Evolutionary conservation across 768 basidiomycete genomes (phyloP), one percentile per base, ranked within the genome.

Genomic region (Rhizopogon rudus): DNA sequence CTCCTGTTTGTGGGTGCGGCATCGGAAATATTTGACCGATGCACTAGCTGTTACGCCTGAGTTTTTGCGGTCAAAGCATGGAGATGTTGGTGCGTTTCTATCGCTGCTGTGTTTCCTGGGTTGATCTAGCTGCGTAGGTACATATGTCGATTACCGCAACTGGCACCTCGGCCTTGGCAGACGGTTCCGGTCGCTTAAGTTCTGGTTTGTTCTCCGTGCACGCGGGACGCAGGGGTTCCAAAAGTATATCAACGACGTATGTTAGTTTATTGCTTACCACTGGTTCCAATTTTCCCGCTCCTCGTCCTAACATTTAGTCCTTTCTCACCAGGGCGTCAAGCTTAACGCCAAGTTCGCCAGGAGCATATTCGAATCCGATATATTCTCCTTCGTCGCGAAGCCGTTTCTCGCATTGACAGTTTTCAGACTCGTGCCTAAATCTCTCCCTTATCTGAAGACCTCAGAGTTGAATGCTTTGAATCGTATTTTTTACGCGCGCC

Each of bases 201-300:
- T 97, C 6, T 96, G 92, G 92, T 97, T 96, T 66, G 89, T 95
- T 31, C 72, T 97, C 46, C 81, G 93, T 13, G 87, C 87, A 58
- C 95, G 79, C 60, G 93, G 94, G 7, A 78, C 82, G 10, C 73
- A 84, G 46, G 93, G 94, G 0, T 94, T 95, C 74, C 83, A 82
- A 57, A 75, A 71, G 13, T 84, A 96, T 64, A 86, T 96, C 42
- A 81, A 86, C 59, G 77, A 75, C 63, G 86, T 85, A 59, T 52
- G 78, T 69, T 55, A 31, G n/a, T 17, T 25, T 25, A 29, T 45
- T 45, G 16, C 16, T 17, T 29, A 14, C 22, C 3, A 29, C 13
- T 13, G 3, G 10, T 37, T 29, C 37, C 10, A 17, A 37, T 9
- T 10, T 37, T 29, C 20, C 51, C 40, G 22, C 3, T 25, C 22